These are phyloP conservation scores for Exophiala phaeomuriformis DNA, from an alignment of 2,329 filamentous ascomycete species.

Conservation along the genomic window DNA sequence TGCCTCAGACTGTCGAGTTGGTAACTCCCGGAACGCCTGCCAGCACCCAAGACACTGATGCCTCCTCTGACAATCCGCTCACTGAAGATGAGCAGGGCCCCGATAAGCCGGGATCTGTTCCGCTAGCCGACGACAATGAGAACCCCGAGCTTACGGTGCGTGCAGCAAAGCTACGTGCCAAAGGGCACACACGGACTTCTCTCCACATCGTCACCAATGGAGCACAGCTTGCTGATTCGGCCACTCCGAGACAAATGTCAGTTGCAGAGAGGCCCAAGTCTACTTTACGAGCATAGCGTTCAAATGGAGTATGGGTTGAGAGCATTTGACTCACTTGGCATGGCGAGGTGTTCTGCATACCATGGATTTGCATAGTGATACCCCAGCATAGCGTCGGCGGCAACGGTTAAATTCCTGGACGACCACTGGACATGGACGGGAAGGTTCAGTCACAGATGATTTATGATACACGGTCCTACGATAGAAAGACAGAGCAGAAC, in stretches of 20 bases:
- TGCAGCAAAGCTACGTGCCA: constrained; percentile 2
- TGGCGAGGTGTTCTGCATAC: constrained; percentile 22
- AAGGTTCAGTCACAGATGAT: constrained; percentile 9
- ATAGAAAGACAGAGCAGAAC: constrained; percentile 6
- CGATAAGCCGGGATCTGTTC: background rate
- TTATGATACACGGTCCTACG: constrained; percentile 14
- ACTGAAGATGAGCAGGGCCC: constrained; percentile 1
- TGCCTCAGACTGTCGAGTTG: constrained; percentile 11
- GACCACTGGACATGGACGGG: constrained; percentile 1
- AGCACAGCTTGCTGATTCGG: constrained; percentile 3
- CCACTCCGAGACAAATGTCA: constrained; percentile 17
- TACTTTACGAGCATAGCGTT: constrained; percentile 24
- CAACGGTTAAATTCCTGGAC: constrained; percentile 14
- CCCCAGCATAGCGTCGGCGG: constrained; percentile 24
- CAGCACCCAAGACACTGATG: constrained; percentile 26
- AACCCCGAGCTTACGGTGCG: constrained; percentile 1
- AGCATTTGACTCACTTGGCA: constrained; percentile 16
- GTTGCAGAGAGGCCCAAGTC: constrained; percentile 24
- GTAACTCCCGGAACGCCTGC: constrained; percentile 15
- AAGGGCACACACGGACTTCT: constrained; percentile 9
- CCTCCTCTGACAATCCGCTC: constrained; percentile 16
- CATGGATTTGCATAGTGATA: constrained; percentile 23
- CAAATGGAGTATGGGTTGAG: constrained; percentile 17
- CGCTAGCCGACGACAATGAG: constrained; percentile 1
- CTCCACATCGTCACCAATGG: constrained; percentile 11